phyloP scores from a whole-genome alignment of 148 eudicot genomes.

The Gaultheria prostrata region DNA sequence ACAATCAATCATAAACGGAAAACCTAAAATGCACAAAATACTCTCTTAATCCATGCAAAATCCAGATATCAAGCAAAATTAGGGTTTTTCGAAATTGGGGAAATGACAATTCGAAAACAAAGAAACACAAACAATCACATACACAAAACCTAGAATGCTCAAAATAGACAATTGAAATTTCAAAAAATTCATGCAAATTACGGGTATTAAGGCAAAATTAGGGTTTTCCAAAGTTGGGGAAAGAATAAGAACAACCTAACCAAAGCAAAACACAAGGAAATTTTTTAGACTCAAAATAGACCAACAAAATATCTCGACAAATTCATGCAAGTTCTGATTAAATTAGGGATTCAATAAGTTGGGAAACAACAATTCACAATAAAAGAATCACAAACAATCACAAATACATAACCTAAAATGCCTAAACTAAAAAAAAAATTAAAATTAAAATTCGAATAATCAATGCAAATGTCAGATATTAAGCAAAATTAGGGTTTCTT shows the following conservation, averaged over 20 bases:
- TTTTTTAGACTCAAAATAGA: background rate
- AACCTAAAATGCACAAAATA: background rate
- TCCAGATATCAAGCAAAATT: background rate
- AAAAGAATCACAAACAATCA: background rate
- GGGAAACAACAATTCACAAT: too few species aligned
- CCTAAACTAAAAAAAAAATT: background rate
- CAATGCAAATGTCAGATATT: background rate
- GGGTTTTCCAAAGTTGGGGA: background rate
- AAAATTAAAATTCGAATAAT: background rate
- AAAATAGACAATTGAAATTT: background rate
- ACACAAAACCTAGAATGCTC: background rate
- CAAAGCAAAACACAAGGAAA: background rate
- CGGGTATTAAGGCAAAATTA: background rate
- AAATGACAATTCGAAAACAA: too few species aligned
- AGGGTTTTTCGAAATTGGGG: background rate
- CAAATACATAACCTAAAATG: background rate
- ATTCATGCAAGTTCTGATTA: too few species aligned
- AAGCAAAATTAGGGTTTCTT: constrained; percentile 13
- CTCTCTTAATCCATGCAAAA: background rate
- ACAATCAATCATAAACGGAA: background rate
- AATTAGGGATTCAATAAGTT: too few species aligned
- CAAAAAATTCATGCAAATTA: background rate
- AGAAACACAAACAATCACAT: background rate
- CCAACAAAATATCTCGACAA: too few species aligned
- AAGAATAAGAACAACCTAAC: background rate